These are phyloP conservation scores for Malassezia caprae DNA, from an alignment of 1,284 basidiomycete species.

Conservation along the genomic window DNA sequence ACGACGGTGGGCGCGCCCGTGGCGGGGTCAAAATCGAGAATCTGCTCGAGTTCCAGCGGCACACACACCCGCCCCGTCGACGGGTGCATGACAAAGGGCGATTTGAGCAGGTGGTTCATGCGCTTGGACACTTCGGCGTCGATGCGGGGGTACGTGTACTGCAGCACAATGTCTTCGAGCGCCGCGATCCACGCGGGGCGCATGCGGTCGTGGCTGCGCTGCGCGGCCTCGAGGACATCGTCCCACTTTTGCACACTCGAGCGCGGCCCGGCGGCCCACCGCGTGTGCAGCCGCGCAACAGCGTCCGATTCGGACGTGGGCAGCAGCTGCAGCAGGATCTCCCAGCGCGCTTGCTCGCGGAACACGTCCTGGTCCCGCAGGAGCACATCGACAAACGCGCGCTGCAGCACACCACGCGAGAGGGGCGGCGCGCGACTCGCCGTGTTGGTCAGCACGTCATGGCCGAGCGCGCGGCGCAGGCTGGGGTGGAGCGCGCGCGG, in stretches of 20 bases:
- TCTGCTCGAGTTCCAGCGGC: slow-evolving; percentile 66
- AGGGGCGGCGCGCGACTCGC: background rate
- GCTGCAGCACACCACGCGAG: slow-evolving; percentile 52
- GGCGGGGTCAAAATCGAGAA: slow-evolving; percentile 78
- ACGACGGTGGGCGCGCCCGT: slow-evolving; percentile 69
- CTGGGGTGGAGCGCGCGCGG: slow-evolving; percentile 51
- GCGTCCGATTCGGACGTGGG: slow-evolving; percentile 51
- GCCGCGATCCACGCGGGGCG: slow-evolving; percentile 34
- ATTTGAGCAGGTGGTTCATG: slow-evolving; percentile 92
- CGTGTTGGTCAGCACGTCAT: slow-evolving; percentile 5
- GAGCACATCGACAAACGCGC: slow-evolving; percentile 61
- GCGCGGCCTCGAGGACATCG: slow-evolving; percentile 53
- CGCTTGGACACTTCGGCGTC: slow-evolving; percentile 96
- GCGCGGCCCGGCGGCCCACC: slow-evolving; percentile 55
- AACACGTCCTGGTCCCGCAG: slow-evolving; percentile 83
- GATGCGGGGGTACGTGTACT: slow-evolving; percentile 91
- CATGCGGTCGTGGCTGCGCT: slow-evolving; percentile 39
- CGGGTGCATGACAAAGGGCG: slow-evolving; percentile 93
- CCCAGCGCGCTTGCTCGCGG: slow-evolving; percentile 60
- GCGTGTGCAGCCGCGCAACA: slow-evolving; percentile 51
- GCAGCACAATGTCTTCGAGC: slow-evolving; percentile 72
- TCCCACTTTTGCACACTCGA: slow-evolving; percentile 58
- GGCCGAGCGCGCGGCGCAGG: slow-evolving; percentile 39
- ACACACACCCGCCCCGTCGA: slow-evolving; percentile 93
- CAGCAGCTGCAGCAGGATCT: slow-evolving; percentile 64